Evolutionary conservation across 2,329 filamentous ascomycete genomes (phyloP), one percentile per base, ranked within the genome.

Genomic region (Colletotrichum cuscutae): DNA sequence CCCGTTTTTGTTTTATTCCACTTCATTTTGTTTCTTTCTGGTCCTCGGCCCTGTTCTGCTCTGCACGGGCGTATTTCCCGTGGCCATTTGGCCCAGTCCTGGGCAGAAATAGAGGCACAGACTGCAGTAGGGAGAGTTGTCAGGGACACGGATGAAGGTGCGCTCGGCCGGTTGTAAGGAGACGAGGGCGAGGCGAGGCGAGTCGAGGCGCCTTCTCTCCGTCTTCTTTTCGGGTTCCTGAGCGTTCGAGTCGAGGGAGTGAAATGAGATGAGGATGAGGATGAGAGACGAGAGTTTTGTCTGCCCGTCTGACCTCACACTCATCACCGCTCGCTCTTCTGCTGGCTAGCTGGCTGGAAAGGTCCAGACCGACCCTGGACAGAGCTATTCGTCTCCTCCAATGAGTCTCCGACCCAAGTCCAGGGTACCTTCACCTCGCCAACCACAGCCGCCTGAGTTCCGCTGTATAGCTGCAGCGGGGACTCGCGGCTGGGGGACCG

Each of bases 391-490:
- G 15, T 46, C n/a, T 26, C 26, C 59, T 52, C 37, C 19, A 22
- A 52, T 28, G 26, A 62, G 59, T 52, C 59, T 42, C 37, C 46
- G 59, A n/a, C 26, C 42, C 42, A 24, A 30, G 7, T 46, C 19
- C 13, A n/a, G 59, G 37, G 37, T 62, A n/a, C 15, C 24, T 19
- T 46, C 26, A n/a, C 52, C 52, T 54, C 22, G 52, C 52, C 52
- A 54, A 54, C 52, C 22, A 32, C 56, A 42, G 35, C 22, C 56
- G 28, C 28, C 30, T 37, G 57, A 59, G 35, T n/a, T 64, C 61
- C 32, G 63, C 35, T 57, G 56, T 49, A 22, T 22, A 67, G 65
- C 52, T 52, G 49, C 66, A 60, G 54, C 15, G 42, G 56, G 28
- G 56, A 28, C 24, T 15, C 3, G 57, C 42, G 60, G 60, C 42